Base-by-base conservation (phyloP, 208 protist genomes). In the Leishmania aethiopica region DNA sequence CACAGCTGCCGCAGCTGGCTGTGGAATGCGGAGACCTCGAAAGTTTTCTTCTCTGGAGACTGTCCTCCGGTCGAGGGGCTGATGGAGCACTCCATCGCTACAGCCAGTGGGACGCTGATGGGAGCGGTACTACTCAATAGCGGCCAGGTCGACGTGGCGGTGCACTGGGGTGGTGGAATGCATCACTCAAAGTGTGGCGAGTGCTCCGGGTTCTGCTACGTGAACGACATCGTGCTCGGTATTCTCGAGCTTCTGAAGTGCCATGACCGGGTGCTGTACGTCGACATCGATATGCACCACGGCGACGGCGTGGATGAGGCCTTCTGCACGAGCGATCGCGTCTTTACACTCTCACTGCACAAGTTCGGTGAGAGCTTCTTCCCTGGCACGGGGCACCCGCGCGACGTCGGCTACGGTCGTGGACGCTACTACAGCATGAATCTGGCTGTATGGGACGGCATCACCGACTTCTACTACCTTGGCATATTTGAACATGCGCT, bases 221-320 rank as follows among this genome's bases (percentile, higher is more conserved):
- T 99, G 13, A 99, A 99, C 86, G 99, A 99, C 92, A 99, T 99
- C 83, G 99, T 99, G 5, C 89, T 99, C 40, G 99, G 90, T 15
- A 99, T 99, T 81, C 83, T 99, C 40, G 99, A 99, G 91, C 96
- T 99, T n/a, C 92, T 99, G 60, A 99, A 99, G 81, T 95, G 92
- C 77, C 90, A 96, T 75, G 86, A 96, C 75, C 94, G 99, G 75
- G 99, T 99, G 42, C 87, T 99, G 40, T 99, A 99, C 89, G 98
- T 99, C 66, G 99, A 99, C 89, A 99, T 99, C 80, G 99, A 99
- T 89, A 98, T 99, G 89, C 99, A 99, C 92, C 99, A 99, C 88
- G 99, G 99, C 70, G 99, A 99, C 88, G 99, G 99, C 70, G 99
- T 99, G 35, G 98, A 99, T 86, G 99, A 99, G 90, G 99, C 99